Evolutionary conservation across 2,329 filamentous ascomycete species (phyloP), one percentile per base, ranked within the genome.

Genomic region (Penicillium sp.): DNA sequence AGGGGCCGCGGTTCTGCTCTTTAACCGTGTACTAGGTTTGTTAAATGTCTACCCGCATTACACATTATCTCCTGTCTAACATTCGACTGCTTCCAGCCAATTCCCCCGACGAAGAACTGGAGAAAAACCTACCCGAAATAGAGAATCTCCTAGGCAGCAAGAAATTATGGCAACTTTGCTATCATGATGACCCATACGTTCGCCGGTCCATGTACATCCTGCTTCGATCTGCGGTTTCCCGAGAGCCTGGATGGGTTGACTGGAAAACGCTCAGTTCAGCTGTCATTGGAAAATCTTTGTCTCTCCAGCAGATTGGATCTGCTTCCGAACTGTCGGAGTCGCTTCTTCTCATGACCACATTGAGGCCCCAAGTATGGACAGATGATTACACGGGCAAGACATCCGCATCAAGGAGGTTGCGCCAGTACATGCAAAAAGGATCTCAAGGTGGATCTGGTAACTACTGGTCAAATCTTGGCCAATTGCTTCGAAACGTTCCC

Each of bases 361-460:
- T 67, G 11, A 78, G 84, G 41, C 84, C 89, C 1, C 77, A 82
- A 13, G 75, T 91, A 9, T 99, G 93, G 93, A 85, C 83, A 1
- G 75, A 76, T 4, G 74, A 81, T 46, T 84, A 84, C 65, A 75
- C 70, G 25, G 78, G 76, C 39, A 84, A 83, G 64, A 79, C 78
- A 27, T 64, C 77, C 7, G 79, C 68, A 50, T 77, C 71, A 52
- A 80, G 75, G 52, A 72, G 85, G 18, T 69, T 99, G 3, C 79
- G 81, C 41, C 75, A 82, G 8, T 93, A 95, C 58, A 74, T 97
- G 6, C 84, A 87, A 54, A 88, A 84, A 60, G 92, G 93, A 2
- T 95, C 92, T 0, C 88, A 96, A 62, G 81, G 83, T n/a, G 86
- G 87, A 3, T 75, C 82, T 0, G 72, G 77, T 3, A 79, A 77